phyloP scores from a whole-genome alignment of 139 green algal species.

The Chlamydomonas incerta region DNA sequence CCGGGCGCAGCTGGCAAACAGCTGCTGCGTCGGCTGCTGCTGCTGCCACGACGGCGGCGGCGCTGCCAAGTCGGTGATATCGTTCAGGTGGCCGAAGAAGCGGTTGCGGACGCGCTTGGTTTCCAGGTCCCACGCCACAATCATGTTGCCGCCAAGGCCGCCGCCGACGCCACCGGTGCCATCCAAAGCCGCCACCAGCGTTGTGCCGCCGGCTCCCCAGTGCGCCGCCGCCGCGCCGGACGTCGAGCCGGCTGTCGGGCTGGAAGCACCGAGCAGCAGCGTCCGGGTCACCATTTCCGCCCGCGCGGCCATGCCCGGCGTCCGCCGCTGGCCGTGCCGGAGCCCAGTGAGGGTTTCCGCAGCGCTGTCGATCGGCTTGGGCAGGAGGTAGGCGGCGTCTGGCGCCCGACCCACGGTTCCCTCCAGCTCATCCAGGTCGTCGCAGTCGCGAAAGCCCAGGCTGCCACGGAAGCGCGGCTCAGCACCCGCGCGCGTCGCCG shows the following conservation, averaged over 20 bases:
- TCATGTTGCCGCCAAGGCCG: neutral
- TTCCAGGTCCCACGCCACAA: conserved; percentile 10
- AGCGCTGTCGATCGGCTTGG: neutral
- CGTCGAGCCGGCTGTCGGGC: no score
- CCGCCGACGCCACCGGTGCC: neutral
- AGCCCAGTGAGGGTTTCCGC: no score
- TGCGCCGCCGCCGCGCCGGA: no score
- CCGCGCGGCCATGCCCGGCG: no score
- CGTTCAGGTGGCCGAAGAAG: conserved; percentile 19
- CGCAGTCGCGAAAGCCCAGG: neutral
- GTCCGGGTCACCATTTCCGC: no score
- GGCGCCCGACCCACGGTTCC: neutral
- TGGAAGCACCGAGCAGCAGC: no score
- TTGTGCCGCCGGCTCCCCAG: neutral
- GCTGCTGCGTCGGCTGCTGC: no score
- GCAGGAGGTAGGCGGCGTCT: neutral
- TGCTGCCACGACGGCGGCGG: neutral
- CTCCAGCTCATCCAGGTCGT: neutral
- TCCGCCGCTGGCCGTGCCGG: no score
- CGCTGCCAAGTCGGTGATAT: neutral
- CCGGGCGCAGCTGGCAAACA: neutral
- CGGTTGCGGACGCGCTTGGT: conserved; percentile 1
- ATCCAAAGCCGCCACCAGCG: neutral
- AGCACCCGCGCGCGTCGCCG: no score
- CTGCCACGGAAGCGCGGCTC: no score